Evolutionary conservation across 805 yeast species (phyloP).

Genomic region (Metschnikowia noctiluminum): DNA sequence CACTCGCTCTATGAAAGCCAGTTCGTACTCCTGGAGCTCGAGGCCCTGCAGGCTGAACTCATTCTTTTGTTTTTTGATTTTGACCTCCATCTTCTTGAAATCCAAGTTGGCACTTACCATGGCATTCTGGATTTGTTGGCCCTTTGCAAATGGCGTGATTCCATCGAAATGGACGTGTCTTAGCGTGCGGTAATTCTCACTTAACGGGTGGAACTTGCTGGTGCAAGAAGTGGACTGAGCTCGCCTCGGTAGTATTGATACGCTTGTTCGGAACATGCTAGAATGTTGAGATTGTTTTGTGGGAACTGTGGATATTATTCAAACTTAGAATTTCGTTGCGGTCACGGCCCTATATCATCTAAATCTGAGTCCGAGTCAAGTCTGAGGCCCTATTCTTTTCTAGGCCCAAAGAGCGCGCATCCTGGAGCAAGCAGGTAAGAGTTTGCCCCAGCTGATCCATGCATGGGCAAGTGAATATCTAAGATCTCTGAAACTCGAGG

Average conservation of each 20-base stretch:
- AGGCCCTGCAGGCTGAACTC: conserved; percentile 39
- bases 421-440: too few species aligned
- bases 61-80: conserved; percentile 39
- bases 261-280: neutral
- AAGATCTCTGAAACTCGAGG: too few species aligned
- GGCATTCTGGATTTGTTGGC: conserved; percentile 53
- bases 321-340: neutral
- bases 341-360: neutral
- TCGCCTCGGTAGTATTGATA: conserved; percentile 8
- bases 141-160: conserved; percentile 41
- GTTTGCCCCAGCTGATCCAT: too few species aligned
- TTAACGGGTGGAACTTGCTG: conserved; percentile 29
- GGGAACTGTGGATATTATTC: neutral
- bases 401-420: too few species aligned
- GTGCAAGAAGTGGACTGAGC: conserved; percentile 12
- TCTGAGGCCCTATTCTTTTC: too few species aligned
- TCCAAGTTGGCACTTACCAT: conserved; percentile 57
- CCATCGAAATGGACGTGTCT: conserved; percentile 44
- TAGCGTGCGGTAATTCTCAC: conserved; percentile 32
- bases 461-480: too few species aligned
- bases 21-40: conserved; percentile 46
- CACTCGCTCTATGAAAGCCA: conserved; percentile 41
- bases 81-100: conserved; percentile 50
- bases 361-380: too few species aligned
- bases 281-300: too few species aligned